These are phyloP conservation scores for Microsporum ferrugineum DNA, from an alignment of 2,329 filamentous ascomycete species.

Conservation along the genomic window DNA sequence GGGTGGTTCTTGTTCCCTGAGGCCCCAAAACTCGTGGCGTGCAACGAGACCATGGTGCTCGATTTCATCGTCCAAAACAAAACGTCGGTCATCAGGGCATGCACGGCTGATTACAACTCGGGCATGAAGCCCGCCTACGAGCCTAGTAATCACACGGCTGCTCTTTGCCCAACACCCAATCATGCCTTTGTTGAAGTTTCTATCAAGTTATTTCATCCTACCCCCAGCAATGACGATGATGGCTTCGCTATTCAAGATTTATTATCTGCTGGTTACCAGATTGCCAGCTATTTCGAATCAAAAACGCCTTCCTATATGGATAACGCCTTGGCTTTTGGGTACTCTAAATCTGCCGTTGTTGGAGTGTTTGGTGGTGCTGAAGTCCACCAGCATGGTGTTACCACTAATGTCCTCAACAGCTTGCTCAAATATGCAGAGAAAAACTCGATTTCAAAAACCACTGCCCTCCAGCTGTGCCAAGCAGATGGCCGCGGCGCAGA, in stretches of 20 bases:
- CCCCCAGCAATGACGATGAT: not conserved
- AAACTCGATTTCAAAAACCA: not conserved
- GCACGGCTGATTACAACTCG: not conserved
- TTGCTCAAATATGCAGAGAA: not conserved
- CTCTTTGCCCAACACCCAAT: not conserved
- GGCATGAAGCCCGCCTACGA: not conserved
- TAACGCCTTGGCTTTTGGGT: not conserved
- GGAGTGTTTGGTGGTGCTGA: not conserved
- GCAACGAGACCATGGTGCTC: not conserved
- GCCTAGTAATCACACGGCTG: not conserved
- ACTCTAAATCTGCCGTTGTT: not conserved
- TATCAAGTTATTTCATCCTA: not conserved
- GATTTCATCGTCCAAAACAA: not conserved
- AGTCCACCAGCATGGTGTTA: not conserved
- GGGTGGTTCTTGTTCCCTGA: not conserved
- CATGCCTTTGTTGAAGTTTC: not conserved
- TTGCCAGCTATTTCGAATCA: not conserved
- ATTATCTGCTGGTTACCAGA: not conserved
- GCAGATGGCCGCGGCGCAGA: not conserved
- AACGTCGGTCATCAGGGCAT: not conserved
- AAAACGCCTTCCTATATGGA: not conserved
- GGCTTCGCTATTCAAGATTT: not conserved
- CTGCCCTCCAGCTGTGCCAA: constrained; percentile 4
- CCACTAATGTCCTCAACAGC: not conserved
- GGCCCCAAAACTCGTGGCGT: not conserved